Percentiles rank a stretch among this genome's conserved stretches.
phyloP scores from a whole-genome alignment of 805 yeast genomes.

The Ogataea polymorpha region DNA sequence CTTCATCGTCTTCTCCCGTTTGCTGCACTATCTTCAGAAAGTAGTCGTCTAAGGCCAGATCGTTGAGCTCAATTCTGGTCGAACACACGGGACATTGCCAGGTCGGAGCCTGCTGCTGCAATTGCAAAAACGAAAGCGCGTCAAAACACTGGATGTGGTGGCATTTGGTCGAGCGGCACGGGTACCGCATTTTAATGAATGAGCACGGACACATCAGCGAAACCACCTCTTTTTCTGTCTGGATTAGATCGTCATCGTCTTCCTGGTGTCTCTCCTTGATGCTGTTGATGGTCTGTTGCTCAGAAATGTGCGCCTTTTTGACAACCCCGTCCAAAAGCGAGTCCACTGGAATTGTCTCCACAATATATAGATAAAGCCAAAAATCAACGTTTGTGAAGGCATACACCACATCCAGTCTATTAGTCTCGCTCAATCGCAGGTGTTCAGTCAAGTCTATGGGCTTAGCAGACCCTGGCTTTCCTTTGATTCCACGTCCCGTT shows the following conservation, averaged over 20 bases:
- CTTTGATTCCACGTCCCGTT: conserved; percentile 71
- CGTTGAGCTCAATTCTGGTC: conserved; percentile 45
- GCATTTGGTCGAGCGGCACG: conserved; percentile 70
- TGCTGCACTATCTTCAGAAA: conserved; percentile 55
- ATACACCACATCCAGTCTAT: conserved; percentile 51
- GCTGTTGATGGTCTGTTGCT: conserved; percentile 40
- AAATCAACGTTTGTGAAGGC: conserved; percentile 53
- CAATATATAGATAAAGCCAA: conserved; percentile 57
- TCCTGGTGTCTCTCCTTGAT: conserved; percentile 30
- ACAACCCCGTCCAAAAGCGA: conserved; percentile 40
- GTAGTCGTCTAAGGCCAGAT: conserved; percentile 73
- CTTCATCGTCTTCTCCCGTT: conserved; percentile 56
- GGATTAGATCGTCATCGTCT: conserved; percentile 68
- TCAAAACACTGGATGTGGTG: conserved; percentile 88
- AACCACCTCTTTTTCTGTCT: conserved; percentile 57
- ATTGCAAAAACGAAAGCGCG: conserved; percentile 63
- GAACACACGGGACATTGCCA: conserved; percentile 91
- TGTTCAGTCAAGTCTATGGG: conserved; percentile 75
- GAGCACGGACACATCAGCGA: conserved; percentile 80
- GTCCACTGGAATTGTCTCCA: conserved; percentile 43
- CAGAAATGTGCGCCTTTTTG: conserved; percentile 50
- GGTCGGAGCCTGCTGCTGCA: conserved; percentile 76
- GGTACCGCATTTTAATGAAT: conserved; percentile 63
- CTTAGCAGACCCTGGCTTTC: conserved; percentile 70
- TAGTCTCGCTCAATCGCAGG: conserved; percentile 30